Evolutionary conservation across 768 basidiomycete genomes (phyloP), one percentile per base, ranked within the genome.

Genomic region (Gyrodon lividus): DNA sequence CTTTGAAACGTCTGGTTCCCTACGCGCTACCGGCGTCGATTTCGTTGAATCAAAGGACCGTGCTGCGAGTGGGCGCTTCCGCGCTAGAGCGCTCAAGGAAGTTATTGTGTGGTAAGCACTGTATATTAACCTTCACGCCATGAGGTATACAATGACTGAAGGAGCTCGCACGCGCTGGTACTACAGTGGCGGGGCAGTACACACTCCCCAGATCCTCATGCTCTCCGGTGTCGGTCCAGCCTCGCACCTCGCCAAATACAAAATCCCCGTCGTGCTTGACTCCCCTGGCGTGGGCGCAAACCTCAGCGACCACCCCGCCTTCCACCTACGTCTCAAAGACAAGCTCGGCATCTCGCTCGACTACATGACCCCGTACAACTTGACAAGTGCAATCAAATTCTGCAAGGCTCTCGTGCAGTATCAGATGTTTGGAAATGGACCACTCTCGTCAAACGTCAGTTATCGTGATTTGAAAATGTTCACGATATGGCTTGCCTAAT

Each of bases 201-300:
- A 87, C 56, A 77, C 83, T 6, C 86, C 86, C 4, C 69, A 87
- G 72, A 77, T 88, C 45, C 74, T 89, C 13, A 77, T 87, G 76
- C 74, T 89, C 16, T 89, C 87, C 16, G 92, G 92, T 10, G 71
- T 94, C 42, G 92, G 91, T 3, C 87, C 89, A 31, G 74, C 76
- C 2, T 72, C 72, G 1, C 75, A 87, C 12, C 74, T 92, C 33
- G 56, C 71, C 10, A 64, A 72, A 33, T 70, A 83, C 50, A 67
- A 68, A 5, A 83, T 94, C 19, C 72, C 79, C 0, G 68, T 83
- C 26, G 69, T 84, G 17, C 61, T 80, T 6, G 81, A 91, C 58
- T 77, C 87, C 2, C 84, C 87, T 0, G 83, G 83, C 10, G 89
- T 94, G 17, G 92, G 92, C 13, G 72, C 77, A 8, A 77, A 91